These are phyloP conservation scores for Amanita subjunquillea DNA, from an alignment of 768 basidiomycete species.

Conservation along the genomic window DNA sequence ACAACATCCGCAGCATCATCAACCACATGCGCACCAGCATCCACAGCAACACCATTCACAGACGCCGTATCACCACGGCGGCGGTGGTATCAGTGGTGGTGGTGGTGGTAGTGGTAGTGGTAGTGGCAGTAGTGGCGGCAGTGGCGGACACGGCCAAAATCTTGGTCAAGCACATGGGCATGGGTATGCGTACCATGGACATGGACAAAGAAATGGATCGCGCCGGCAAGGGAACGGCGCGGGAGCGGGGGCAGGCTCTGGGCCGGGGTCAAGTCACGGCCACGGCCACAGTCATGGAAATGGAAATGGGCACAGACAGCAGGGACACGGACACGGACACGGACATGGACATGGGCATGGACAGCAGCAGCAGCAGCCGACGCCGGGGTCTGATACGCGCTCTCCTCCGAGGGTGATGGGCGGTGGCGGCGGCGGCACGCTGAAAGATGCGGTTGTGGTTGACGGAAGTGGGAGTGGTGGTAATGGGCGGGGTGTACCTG, in stretches of 20 bases:
- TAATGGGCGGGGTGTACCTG: not conserved
- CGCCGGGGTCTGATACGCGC: conserved; percentile 3
- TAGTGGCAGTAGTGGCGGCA: not conserved
- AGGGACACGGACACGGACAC: too few relatives aligned
- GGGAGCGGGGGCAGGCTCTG: too few relatives aligned
- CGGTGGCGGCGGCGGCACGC: not conserved
- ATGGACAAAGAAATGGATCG: too few relatives aligned
- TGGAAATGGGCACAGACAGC: too few relatives aligned
- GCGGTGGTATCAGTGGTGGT: not conserved
- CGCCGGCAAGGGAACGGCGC: too few relatives aligned
- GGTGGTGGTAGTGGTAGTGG: not conserved
- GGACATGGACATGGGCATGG: not conserved
- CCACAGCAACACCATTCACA: not conserved
- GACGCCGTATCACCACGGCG: not conserved
- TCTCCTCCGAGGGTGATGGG: not conserved
- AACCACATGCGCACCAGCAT: not conserved
- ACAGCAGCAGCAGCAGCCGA: conserved; percentile 4
- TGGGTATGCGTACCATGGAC: too few relatives aligned
- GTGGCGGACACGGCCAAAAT: too few relatives aligned
- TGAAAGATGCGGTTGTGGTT: not conserved
- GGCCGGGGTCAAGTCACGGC: too few relatives aligned
- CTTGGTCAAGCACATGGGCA: too few relatives aligned
- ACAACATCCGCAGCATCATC: not conserved
- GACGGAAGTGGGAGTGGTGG: not conserved
- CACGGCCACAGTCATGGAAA: too few relatives aligned